Evolutionary conservation across 495 filamentous ascomycete genomes (phyloP), one percentile per base, ranked within the genome.

Genomic region (Massariosphaeria phaeospora): DNA sequence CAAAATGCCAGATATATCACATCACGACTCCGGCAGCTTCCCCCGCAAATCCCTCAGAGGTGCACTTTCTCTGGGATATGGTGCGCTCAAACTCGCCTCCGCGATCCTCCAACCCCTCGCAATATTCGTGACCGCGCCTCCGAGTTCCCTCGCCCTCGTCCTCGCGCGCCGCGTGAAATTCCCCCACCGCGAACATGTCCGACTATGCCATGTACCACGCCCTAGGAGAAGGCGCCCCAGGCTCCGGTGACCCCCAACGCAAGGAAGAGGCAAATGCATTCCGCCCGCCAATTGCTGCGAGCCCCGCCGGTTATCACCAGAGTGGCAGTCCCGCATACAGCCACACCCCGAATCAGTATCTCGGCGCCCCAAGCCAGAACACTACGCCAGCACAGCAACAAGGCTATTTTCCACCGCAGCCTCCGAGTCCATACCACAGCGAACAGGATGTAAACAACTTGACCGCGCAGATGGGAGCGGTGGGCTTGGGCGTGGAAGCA

Each of bases 391-490:
- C 56, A 5, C 59, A 67, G 30, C 70, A 74, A 48, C 63, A 43
- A 20, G 42, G 55, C 41, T 67, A 67, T 40, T 67, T 65, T 31
- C 58, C 57, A 10, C 53, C 52, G 27, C 59, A 59, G 46, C 51
- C 27, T 18, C 33, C 56, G 6, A 38, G 45, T 17, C 18, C 39
- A 38, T 50, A 48, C 33, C 50, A 60, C 52, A 10, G 26, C 20
- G 53, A 63, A 20, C 74, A 73, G 7, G 60, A 67, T 31, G 73
- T 78, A 69, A 82, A 75, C 24, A 83, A 81, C 21, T 68, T 98
- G 58, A 75, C 86, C 27, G 80, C 83, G n/a, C 89, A 96, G 69
- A 91, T 97, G 90, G 83, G 86, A 30, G 80, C 82, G 11, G 78
- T 94, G 76, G 82, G 77, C 12, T 75, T 97, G 62, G 82, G 81